Evolutionary conservation across 768 basidiomycete species (phyloP), one percentile per base, ranked within the genome.

Genomic region (Termitomyces sp.): DNA sequence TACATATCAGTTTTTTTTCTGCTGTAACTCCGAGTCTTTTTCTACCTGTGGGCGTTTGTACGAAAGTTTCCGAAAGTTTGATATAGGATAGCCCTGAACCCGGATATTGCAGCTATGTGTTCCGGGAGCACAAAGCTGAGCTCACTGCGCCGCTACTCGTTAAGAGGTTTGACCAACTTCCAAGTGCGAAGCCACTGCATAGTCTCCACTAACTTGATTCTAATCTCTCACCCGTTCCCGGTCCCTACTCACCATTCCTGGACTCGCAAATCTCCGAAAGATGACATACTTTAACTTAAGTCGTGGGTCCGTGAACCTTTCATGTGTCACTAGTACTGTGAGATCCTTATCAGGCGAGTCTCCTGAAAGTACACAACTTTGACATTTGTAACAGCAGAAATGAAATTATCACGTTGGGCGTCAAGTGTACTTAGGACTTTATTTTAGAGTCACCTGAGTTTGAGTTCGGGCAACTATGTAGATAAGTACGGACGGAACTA

Each of bases 261-360:
- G n/a, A 27, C 17, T 49, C 59, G 56, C 59, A 54, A 47, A 60
- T 60, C 56, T 40, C 60, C 60, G 60, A 25, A 41, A 35, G 44
- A 55, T 55, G 60, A 57, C 56, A 47, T 31, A 58, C 50, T 54
- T 50, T 31, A 31, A 57, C 52, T 54, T 57, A 43, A 49, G 51
- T 53, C 10, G 35, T 56, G 23, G 45, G 29, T n/a, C 41, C 34
- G 3, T 32, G 37, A 44, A 46, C n/a, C n/a, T n/a, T n/a, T n/a
- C n/a, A n/a, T n/a, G n/a, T n/a, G n/a, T n/a, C n/a, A n/a, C n/a
- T n/a, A n/a, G n/a, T n/a, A n/a, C n/a, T n/a, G n/a, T n/a, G n/a
- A n/a, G n/a, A n/a, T n/a, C n/a, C n/a, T n/a, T n/a, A 25, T 35
- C 32, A 37, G 8, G 48, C 23, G 23, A 50, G 48, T 37, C 35